A percentile compares a stretch with the other conserved stretches of the same genome.
Evolutionary conservation across 75 land plant species (phyloP).

Genomic region (Isoetes taiwanensis): DNA sequence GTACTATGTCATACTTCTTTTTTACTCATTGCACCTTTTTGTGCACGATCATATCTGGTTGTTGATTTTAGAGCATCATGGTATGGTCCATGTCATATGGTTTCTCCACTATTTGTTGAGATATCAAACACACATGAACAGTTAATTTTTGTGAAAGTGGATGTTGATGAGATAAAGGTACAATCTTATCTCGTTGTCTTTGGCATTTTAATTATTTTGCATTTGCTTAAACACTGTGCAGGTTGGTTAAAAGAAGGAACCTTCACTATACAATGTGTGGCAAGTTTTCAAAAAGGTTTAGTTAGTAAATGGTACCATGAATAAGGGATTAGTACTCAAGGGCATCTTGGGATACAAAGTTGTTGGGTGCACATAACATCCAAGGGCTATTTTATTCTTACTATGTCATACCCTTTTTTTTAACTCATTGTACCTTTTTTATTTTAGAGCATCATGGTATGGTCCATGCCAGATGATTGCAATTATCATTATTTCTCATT

Average conservation of each 20-base stretch:
- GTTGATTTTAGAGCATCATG: slow-evolving; percentile 2
- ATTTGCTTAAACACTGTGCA: too few relatives aligned
- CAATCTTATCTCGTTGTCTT: neutral
- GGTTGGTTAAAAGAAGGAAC: too few relatives aligned
- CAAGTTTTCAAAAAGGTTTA: too few relatives aligned
- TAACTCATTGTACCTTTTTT: neutral
- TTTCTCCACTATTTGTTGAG: neutral
- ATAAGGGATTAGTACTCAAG: too few relatives aligned
- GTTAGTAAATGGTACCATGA: too few relatives aligned
- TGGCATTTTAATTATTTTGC: too few relatives aligned
- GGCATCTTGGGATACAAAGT: too few relatives aligned
- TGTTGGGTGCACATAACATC: too few relatives aligned
- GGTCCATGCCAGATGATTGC: neutral
- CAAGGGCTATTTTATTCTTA: too few relatives aligned
- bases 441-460: neutral
- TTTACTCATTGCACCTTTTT: neutral
- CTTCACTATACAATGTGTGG: neutral
- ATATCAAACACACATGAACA: neutral
- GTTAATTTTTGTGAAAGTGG: slow-evolving; percentile 3
- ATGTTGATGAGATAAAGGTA: slow-evolving; percentile 1
- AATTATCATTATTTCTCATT: too few relatives aligned
- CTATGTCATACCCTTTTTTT: too few relatives aligned
- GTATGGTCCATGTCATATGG: neutral
- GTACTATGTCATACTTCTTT: too few relatives aligned
- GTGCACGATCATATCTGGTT: slow-evolving; percentile 23